Base-by-base conservation (phyloP, 1,284 basidiomycete species). In the Pisolithus thermaeus region DNA sequence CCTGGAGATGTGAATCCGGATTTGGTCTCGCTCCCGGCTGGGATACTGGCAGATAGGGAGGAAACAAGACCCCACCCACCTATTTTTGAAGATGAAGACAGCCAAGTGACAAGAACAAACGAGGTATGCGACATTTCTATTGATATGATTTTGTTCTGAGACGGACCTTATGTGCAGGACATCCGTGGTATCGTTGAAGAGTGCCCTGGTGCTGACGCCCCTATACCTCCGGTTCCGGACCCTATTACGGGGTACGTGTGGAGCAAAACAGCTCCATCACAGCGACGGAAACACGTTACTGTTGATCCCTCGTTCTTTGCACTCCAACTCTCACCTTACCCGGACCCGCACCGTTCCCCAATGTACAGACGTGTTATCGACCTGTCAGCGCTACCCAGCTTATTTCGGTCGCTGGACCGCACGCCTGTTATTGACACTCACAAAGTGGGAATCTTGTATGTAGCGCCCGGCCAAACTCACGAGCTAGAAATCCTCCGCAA, bases 351-450 rank as follows among this genome's bases (percentile, higher is more conserved):
- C 41, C 65, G 61, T n/a, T 61, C 69, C 11, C 66, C 72, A 5
- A 58, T 63, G 32, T 61, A 73, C 41, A 76, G 72, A 47, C 71
- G 77, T 49, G 80, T 89, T 45, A 73, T 79, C 2, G 82, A 92
- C 36, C 70, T 82, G 3, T 66, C 74, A 2, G 60, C 66, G 22
- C 68, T 86, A n/a, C 68, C 76, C 3, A 66, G 68, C 23, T 80
- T 85, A 59, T 76, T 95, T 58, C 76, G 81, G 14, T 80, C 78
- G 4, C 77, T 99, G 32, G 94, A 98, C 62, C 77, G 82, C 41
- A 89, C 90, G 49, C 94, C 95, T 0, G 94, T 98, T 56, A 97
- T 99, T 57, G 97, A 99, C 69, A 96, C 93, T 1, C 92, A 97
- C 72, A 96, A 97, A 70, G 90, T 99, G 39, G 97, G 94, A 3